Evolutionary conservation across 2,329 filamentous ascomycete species (phyloP).

Genomic region (Coniochaeta sp.): DNA sequence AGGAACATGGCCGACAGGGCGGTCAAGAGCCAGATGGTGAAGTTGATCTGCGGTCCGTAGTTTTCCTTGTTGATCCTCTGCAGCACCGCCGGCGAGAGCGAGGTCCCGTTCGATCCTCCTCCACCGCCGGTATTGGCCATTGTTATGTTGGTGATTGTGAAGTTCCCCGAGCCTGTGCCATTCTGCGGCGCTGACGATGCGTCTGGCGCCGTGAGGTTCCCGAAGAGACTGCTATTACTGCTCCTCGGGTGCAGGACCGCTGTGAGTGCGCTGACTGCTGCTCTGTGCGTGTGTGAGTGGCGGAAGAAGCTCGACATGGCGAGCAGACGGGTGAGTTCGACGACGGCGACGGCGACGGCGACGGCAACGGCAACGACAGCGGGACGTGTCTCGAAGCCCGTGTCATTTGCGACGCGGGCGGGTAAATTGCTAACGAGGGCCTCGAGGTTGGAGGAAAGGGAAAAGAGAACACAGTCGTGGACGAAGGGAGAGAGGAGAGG

Average conservation of each 20-base stretch:
- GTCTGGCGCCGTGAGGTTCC: not conserved
- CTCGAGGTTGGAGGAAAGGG: not conserved
- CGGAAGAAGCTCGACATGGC: not conserved
- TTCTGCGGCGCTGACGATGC: not conserved
- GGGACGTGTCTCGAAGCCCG: not conserved
- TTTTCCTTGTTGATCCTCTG: not conserved
- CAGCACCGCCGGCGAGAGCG: not conserved
- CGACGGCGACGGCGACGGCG: not conserved
- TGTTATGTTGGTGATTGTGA: not conserved
- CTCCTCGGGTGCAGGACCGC: not conserved
- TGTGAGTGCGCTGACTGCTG: not conserved
- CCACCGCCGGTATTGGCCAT: not conserved
- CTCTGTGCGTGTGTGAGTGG: not conserved
- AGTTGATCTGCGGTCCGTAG: conserved; percentile 1
- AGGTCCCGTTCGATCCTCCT: not conserved
- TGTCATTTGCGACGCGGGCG: not conserved
- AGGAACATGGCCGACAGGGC: conserved; percentile 7
- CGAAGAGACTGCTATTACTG: not conserved
- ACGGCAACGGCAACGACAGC: not conserved
- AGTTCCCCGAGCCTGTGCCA: not conserved
- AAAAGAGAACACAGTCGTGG: not conserved
- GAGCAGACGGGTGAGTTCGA: not conserved
- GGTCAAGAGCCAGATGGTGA: conserved; percentile 1
- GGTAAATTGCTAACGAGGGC: not conserved
- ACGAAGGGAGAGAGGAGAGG: not conserved